These are phyloP conservation scores for Mycena albidolilacea DNA, from an alignment of 768 basidiomycete species.

Conservation along the genomic window DNA sequence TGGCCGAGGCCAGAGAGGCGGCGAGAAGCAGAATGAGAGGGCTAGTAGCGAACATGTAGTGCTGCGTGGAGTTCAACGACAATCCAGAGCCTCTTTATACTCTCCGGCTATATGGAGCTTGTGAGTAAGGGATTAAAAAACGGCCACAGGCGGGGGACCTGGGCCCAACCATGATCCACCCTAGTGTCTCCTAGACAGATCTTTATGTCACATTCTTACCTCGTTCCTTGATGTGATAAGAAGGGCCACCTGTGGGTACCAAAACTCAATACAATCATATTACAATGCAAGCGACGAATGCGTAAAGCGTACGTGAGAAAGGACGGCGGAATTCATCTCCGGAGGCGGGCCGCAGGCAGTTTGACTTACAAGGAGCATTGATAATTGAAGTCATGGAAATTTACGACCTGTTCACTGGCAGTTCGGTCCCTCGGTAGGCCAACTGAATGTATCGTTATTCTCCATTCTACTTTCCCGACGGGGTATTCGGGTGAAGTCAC, in stretches of 20 bases:
- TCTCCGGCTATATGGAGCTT: conserved; percentile 15
- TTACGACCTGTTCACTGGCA: conserved; percentile 11
- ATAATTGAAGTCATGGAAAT: conserved; percentile 7
- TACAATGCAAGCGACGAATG: conserved; percentile 12
- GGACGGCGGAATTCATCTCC: not conserved
- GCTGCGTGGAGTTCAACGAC: conserved; percentile 24
- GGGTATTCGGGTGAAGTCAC: not conserved
- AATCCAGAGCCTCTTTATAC: conserved; percentile 30
- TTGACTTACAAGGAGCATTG: conserved; percentile 14
- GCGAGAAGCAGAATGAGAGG: conserved; percentile 29
- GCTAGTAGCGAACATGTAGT: conserved; percentile 24
- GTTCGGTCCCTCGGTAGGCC: conserved; percentile 1
- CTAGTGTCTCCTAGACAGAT: conserved; percentile 15
- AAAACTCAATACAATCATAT: conserved; percentile 9
- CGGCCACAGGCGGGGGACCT: conserved; percentile 14
- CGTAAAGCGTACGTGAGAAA: conserved; percentile 3
- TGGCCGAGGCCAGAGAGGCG: not conserved
- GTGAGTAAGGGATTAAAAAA: conserved; percentile 22
- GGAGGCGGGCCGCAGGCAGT: not conserved
- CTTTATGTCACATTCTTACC: not conserved
- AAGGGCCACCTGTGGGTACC: not conserved
- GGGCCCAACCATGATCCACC: not conserved
- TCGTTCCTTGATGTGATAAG: no score
- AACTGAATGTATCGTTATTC: not conserved
- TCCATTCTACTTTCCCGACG: no score